Evolutionary conservation across 2,329 filamentous ascomycete genomes (phyloP).

Genomic region (Pseudocercospora crystallina): DNA sequence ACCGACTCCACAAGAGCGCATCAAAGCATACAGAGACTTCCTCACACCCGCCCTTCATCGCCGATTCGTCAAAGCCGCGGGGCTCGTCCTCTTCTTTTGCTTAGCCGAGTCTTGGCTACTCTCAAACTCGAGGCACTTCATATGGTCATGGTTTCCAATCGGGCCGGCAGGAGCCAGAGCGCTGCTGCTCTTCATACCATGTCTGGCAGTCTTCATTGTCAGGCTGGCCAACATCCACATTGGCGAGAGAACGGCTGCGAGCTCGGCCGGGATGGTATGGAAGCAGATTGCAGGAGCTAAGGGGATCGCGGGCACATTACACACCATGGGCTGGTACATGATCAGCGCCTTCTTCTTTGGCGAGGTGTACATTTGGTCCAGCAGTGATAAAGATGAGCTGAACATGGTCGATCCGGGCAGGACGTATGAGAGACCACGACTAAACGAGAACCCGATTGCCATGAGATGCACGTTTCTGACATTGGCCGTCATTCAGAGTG

Average conservation of each 20-base stretch:
- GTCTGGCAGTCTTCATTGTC: constrained; percentile 76
- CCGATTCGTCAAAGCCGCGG: constrained; percentile 77
- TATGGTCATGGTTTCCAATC: constrained; percentile 86
- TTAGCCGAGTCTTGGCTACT: constrained; percentile 72
- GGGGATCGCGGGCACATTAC: constrained; percentile 12
- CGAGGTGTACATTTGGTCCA: constrained; percentile 75
- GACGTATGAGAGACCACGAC: constrained; percentile 64
- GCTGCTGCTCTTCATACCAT: constrained; percentile 71
- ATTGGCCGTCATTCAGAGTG: constrained; percentile 68
- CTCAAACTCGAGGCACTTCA: constrained; percentile 55
- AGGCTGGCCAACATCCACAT: constrained; percentile 60
- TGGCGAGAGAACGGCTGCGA: constrained; percentile 62
- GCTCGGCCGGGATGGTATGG: constrained; percentile 64
- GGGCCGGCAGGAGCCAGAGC: constrained; percentile 73
- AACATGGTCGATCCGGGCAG: constrained; percentile 70
- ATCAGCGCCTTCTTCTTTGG: constrained; percentile 78
- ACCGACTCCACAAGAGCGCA: constrained; percentile 43
- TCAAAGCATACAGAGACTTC: constrained; percentile 78
- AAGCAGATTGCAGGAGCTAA: constrained; percentile 46
- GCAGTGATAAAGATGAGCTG: constrained; percentile 59
- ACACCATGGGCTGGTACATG: constrained; percentile 71
- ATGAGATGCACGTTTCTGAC: constrained; percentile 68
- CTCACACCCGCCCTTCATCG: constrained; percentile 84
- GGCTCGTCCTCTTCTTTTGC: constrained; percentile 67
- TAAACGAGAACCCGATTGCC: constrained; percentile 87